phyloP scores from a whole-genome alignment of 2,329 filamentous ascomycete genomes.

The Didymella keratinophila region DNA sequence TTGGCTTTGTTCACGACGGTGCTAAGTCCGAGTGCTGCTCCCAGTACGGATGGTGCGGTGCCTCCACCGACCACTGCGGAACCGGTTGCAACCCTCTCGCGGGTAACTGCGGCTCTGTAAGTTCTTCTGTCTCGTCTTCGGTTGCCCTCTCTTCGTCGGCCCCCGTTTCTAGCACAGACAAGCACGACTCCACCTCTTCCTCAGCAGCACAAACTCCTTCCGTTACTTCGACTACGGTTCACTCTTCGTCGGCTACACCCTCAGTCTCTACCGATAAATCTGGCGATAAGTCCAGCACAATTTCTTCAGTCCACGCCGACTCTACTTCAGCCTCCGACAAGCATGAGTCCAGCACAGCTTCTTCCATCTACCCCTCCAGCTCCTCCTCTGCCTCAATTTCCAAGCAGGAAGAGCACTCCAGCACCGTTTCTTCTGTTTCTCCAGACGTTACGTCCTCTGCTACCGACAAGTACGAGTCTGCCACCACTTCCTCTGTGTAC shows the following conservation, averaged over 20 bases:
- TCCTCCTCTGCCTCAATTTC: constrained; percentile 15
- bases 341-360: constrained; percentile 12
- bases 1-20: constrained; percentile 28
- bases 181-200: constrained; percentile 20
- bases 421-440: constrained; percentile 15
- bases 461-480: constrained; percentile 10
- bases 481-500: constrained; percentile 14
- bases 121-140: constrained; percentile 22
- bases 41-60: constrained; percentile 53
- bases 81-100: constrained; percentile 45
- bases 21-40: constrained; percentile 57
- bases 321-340: constrained; percentile 19
- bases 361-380: constrained; percentile 12
- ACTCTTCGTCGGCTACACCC: constrained; percentile 12
- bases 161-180: constrained; percentile 20
- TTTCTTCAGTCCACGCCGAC: constrained; percentile 14
- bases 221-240: constrained; percentile 21
- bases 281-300: constrained; percentile 14
- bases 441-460: constrained; percentile 20
- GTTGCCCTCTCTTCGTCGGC: constrained; percentile 19
- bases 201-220: constrained; percentile 11
- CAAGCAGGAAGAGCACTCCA: constrained; percentile 13
- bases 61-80: constrained; percentile 41
- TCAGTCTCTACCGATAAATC: constrained; percentile 25
- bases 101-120: constrained; percentile 27